Base-by-base conservation (phyloP, 2,329 filamentous ascomycete species). In the Dichotomopilus funicola region DNA sequence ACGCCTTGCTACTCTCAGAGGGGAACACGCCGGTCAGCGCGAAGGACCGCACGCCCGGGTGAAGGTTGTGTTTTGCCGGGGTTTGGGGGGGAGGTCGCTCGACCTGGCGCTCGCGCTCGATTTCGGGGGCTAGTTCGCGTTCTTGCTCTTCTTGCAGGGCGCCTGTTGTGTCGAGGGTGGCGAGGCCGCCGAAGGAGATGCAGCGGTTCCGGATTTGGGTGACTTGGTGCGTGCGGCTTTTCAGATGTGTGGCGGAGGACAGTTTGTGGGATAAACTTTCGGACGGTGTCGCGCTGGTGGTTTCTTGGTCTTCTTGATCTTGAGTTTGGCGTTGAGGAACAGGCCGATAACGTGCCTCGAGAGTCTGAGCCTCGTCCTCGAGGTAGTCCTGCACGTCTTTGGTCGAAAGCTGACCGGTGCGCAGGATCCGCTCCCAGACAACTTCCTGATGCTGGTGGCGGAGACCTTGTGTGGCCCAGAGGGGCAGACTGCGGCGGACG, bases 101-200 rank as follows among this genome's bases (percentile, higher is more conserved):
- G 0, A 81, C 61, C 49, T 87, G 70, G 1, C 75, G 70, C 62
- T 89, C 81, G 33, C 78, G 69, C 60, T 89, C 81, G 0, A 80
- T 75, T 58, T 90, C 85, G 0, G 82, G 82, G 0, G 81, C 74
- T 0, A 89, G 70, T 59, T 89, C 86, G 0, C 85, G 75, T 63
- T 89, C 86, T 60, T 89, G 83, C 55, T 89, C 86, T 62, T 88
- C 83, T 2, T 80, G 70, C 0, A 87, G 50, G 2, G 34, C 36
- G n/a, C 36, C 36, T 27, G 46, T 43, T 0, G 71, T 63, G 1
- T 65, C 60, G 33, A 74, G 62, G 2, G 67, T 60, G 0, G 60
- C 41, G 2, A 67, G 59, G 0, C 64, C 65, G 52, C n/a, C n/a
- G n/a, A 76, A 74, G 9, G 74, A 65, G 0, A 58, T 49, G 55